Evolutionary conservation across 306 rosid genomes (phyloP).

Genomic region (Castanea sativa): DNA sequence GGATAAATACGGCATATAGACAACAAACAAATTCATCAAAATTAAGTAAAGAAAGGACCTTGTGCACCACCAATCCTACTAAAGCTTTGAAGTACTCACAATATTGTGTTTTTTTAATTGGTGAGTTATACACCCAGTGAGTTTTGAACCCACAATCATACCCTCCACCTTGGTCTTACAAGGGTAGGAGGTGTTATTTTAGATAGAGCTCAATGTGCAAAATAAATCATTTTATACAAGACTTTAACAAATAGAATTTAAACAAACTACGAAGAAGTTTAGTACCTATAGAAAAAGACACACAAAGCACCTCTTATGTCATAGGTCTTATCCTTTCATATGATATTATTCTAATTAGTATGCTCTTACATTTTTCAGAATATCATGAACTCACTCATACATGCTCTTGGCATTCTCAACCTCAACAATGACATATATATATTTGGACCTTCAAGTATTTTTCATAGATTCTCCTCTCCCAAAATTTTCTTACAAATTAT

Average conservation of each 20-base stretch:
- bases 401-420: background rate
- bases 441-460: background rate
- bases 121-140: too few species aligned
- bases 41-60: background rate
- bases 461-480: background rate
- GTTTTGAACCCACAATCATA: too few species aligned
- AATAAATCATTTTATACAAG: background rate
- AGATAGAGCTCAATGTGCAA: background rate
- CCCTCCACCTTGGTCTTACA: too few species aligned
- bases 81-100: constrained; percentile 2
- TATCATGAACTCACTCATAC: background rate
- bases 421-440: background rate
- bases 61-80: constrained; percentile 1
- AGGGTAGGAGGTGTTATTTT: too few species aligned
- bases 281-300: background rate
- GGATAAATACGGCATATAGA: constrained; percentile 15
- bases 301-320: background rate
- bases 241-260: background rate
- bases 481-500: background rate
- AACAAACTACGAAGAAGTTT: background rate
- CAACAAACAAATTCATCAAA: background rate
- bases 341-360: background rate
- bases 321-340: background rate
- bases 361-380: background rate
- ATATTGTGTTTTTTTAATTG: too few species aligned